Conservation (phyloP, 2,329 filamentous ascomycete species). For the Fusarium poae region DNA sequence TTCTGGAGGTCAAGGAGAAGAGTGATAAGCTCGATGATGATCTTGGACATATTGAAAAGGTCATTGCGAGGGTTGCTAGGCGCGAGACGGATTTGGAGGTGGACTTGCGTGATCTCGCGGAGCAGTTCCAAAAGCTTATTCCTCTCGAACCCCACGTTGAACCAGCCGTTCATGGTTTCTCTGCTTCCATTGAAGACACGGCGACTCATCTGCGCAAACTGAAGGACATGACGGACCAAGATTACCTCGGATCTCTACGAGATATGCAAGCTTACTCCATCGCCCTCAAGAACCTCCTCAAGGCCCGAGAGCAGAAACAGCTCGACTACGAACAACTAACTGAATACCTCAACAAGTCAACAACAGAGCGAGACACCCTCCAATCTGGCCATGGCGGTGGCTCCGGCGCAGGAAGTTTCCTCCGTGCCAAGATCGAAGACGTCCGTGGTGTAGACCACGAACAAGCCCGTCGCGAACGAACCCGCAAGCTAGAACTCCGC, state of each 20-base stretch:
- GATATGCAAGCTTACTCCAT: slow-evolving; percentile 96
- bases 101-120: slow-evolving; percentile 89
- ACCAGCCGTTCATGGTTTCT: slow-evolving; percentile 84
- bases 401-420: slow-evolving; percentile 84
- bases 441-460: slow-evolving; percentile 97
- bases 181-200: slow-evolving; percentile 86
- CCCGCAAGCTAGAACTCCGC: slow-evolving; percentile 89
- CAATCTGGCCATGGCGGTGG: slow-evolving; percentile 70
- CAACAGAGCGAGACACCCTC: slow-evolving; percentile 85
- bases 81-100: slow-evolving; percentile 88
- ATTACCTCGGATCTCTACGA: slow-evolving; percentile 90
- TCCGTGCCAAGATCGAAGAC: slow-evolving; percentile 95
- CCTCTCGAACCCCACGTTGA: slow-evolving; percentile 90
- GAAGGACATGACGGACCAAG: slow-evolving; percentile 92
- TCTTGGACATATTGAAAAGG: slow-evolving; percentile 91
- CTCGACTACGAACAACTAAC: slow-evolving; percentile 96
- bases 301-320: slow-evolving; percentile 96
- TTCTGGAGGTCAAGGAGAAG: slow-evolving; percentile 92
- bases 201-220: slow-evolving; percentile 82
- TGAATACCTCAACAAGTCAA: slow-evolving; percentile 94
- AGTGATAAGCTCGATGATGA: slow-evolving; percentile 96
- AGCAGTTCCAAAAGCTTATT: slow-evolving; percentile 95
- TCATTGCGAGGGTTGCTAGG: slow-evolving; percentile 89
- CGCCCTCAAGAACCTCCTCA: slow-evolving; percentile 88
- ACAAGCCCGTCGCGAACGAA: slow-evolving; percentile 85